A percentile compares a stretch with the other conserved stretches of the same genome.
phyloP scores from a whole-genome alignment of 2,329 filamentous ascomycete genomes.

The Ophiostoma australiae region DNA sequence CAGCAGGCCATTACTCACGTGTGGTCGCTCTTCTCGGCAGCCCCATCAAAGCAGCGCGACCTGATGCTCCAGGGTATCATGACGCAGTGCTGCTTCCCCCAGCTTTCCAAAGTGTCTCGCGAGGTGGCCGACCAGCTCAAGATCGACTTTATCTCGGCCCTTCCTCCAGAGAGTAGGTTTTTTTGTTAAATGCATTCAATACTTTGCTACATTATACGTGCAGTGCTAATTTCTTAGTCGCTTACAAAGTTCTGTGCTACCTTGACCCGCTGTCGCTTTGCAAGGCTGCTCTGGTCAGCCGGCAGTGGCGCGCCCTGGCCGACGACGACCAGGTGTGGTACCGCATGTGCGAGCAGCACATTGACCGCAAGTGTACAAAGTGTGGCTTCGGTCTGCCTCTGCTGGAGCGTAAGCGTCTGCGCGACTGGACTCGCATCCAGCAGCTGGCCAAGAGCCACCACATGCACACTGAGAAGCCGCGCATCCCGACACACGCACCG shows the following conservation, averaged over 20 bases:
- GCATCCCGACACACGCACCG: conserved; percentile 30
- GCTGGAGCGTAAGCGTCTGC: conserved; percentile 79
- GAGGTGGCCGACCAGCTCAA: conserved; percentile 92
- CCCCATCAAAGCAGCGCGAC: conserved; percentile 86
- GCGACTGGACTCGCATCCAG: conserved; percentile 81
- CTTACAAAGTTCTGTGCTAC: conserved; percentile 87
- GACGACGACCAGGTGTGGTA: conserved; percentile 98
- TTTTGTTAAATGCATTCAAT: neutral
- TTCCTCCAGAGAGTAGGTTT: conserved; percentile 63
- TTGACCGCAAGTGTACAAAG: conserved; percentile 87
- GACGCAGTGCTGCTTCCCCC: conserved; percentile 94
- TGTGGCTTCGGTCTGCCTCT: conserved; percentile 93
- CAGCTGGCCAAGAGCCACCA: conserved; percentile 49
- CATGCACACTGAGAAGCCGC: conserved; percentile 31
- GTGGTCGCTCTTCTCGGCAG: conserved; percentile 96
- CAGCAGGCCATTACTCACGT: conserved; percentile 95
- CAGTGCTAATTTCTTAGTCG: conserved; percentile 44
- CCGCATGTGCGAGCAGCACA: conserved; percentile 92
- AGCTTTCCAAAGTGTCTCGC: conserved; percentile 86
- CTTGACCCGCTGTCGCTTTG: conserved; percentile 92
- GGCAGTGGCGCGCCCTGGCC: conserved; percentile 80
- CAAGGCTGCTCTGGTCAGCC: conserved; percentile 91
- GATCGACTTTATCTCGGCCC: conserved; percentile 88
- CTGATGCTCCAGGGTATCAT: conserved; percentile 96
- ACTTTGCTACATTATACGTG: neutral